Base-by-base conservation (phyloP, 129 eudicot species). In the Centrapalus pauciflorus region DNA sequence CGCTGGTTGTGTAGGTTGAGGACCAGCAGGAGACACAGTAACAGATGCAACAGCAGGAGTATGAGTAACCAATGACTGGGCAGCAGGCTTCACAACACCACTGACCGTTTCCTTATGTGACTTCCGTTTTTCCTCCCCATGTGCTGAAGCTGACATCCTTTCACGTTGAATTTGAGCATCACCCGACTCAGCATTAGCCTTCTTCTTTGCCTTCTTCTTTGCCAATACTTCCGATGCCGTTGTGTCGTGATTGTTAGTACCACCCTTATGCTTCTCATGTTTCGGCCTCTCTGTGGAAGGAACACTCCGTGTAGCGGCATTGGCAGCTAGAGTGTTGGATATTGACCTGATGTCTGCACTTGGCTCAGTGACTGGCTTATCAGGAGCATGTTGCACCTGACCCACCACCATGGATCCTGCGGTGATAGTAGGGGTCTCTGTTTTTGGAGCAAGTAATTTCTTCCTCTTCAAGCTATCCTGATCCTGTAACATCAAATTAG, bases 141-240 rank as follows among this genome's bases (percentile, higher is more conserved):
- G 82, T 32, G 70, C 71, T 38, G 69, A 61, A 74, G 64, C 41
- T 14, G 68, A 66, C 73, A 74, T 84, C 64, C n/a, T n/a, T n/a
- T 84, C 85, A n/a, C 72, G 74, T 41, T 75, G 83, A 10, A 54
- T 3, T 10, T 61, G 81, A 60, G 64, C 56, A 61, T 80, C 96
- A 51, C 61, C 80, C 16, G 26, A 3, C 40, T 61, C 82, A 6
- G 55, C 8, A 55, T 85, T 87, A 7, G 82, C 66, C 75, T 77
- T 91, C 83, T 76, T 79, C 74, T 85, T 87, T n/a, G 69, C 73
- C 74, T 87, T 87, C 74, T 87, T 91, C 73, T 83, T 90, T 13
- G n/a, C 63, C 48, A 79, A 8, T 16, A 38, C 61, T 49, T 84
- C 85, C 7, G 71, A 51, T 26, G 49, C 57, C 9, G 51, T 61